These are phyloP conservation scores for Astragalus membranaceus DNA, from an alignment of 306 rosid species.

Conservation along the genomic window DNA sequence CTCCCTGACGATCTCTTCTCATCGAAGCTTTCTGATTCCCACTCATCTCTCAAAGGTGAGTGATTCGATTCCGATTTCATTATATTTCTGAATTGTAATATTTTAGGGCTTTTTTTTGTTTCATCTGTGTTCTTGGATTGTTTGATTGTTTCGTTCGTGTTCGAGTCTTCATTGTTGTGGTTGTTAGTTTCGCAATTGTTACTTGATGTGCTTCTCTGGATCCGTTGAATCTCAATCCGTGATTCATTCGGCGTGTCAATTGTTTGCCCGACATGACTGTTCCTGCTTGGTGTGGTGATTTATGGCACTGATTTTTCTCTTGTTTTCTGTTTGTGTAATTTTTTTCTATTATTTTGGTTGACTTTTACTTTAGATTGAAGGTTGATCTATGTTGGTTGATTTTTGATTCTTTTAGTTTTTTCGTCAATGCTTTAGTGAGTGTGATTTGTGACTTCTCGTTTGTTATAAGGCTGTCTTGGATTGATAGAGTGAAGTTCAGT, in stretches of 20 bases:
- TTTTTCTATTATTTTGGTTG: constrained; percentile 14
- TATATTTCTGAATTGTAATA: not conserved
- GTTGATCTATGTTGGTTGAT: constrained; percentile 8
- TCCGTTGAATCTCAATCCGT: constrained; percentile 31
- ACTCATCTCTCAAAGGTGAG: constrained; percentile 38
- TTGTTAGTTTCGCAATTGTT: not conserved
- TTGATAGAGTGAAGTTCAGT: constrained; percentile 15
- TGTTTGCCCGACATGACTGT: constrained; percentile 9
- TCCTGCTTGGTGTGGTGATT: not conserved
- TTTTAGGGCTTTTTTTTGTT: constrained; percentile 23
- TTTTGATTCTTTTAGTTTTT: not conserved
- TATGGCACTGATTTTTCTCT: not conserved
- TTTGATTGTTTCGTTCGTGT: not conserved
- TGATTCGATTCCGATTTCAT: not conserved
- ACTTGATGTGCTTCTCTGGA: constrained; percentile 16
- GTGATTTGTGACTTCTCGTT: constrained; percentile 4
- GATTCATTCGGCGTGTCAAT: constrained; percentile 16
- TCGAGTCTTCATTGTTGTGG: not conserved
- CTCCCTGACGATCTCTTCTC: constrained; percentile 59
- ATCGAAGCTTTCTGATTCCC: constrained; percentile 36
- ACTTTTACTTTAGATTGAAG: constrained; percentile 27
- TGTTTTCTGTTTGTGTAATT: not conserved
- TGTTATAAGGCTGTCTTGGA: constrained; percentile 7
- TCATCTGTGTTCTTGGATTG: not conserved
- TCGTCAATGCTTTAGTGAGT: constrained; percentile 11